Conservation (phyloP, 192 early-diverging fungal species). For the Coemansia sp. region DNA sequence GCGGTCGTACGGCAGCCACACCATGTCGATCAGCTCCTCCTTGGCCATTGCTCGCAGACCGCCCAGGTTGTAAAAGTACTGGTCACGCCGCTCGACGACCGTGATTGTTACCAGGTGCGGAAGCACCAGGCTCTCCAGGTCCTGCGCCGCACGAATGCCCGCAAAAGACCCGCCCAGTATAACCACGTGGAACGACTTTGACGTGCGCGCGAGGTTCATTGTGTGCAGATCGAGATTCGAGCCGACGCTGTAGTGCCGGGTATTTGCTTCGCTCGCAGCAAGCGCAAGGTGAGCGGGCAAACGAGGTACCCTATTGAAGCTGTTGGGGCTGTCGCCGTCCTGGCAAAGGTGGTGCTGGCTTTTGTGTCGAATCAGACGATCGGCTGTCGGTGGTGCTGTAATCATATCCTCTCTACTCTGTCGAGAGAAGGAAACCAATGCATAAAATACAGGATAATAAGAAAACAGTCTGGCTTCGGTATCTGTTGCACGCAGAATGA, state of each 20-base stretch:
- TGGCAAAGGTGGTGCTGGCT: background rate
- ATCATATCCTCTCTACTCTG: background rate
- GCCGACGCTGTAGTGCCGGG: conserved; percentile 8
- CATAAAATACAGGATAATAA: background rate
- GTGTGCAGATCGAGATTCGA: conserved; percentile 15
- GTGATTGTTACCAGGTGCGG: conserved; percentile 43
- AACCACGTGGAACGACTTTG: conserved; percentile 53
- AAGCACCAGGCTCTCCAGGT: conserved; percentile 35
- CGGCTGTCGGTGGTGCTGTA: background rate
- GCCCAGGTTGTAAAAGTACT: conserved; percentile 50
- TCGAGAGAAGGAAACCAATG: background rate
- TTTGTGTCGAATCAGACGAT: background rate
- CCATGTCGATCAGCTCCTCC: conserved; percentile 37
- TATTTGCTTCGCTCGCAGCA: background rate
- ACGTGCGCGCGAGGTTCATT: conserved; percentile 45
- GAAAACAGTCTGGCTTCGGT: background rate
- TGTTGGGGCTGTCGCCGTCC: background rate
- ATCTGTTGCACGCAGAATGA: too few species aligned
- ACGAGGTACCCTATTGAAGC: too few species aligned
- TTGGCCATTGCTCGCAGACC: conserved; percentile 46
- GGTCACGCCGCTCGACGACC: conserved; percentile 50
- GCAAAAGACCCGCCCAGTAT: conserved; percentile 52
- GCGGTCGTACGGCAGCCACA: conserved; percentile 50
- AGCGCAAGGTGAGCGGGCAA: too few species aligned
- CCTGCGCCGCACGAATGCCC: conserved; percentile 49